A percentile compares a stretch with the other conserved stretches of the same genome.
These are phyloP conservation scores for Exobasidium cylindrosporum DNA, from an alignment of 1,284 basidiomycete genomes.

Conservation along the genomic window DNA sequence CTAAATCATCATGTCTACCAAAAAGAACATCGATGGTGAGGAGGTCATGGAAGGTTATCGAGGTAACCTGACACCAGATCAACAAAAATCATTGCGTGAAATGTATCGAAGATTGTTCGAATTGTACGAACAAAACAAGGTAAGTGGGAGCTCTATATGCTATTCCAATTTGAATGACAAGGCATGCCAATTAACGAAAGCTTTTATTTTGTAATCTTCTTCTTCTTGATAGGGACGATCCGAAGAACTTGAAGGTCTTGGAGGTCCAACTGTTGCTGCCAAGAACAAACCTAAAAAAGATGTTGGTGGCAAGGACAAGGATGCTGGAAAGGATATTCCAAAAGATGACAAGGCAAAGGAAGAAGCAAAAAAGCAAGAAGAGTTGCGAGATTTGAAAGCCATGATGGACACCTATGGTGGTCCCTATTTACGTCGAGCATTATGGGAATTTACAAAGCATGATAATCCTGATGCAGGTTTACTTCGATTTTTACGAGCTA, in stretches of 20 bases:
- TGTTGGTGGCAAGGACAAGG: slow-evolving; percentile 21
- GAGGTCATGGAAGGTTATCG: slow-evolving; percentile 18
- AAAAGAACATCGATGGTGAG: slow-evolving; percentile 45
- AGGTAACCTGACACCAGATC: slow-evolving; percentile 46
- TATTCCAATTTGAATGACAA: no score
- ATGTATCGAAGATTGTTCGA: slow-evolving; percentile 43
- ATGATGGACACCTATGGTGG: slow-evolving; percentile 51
- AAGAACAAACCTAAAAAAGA: slow-evolving; percentile 17
- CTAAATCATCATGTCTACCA: slow-evolving; percentile 28
- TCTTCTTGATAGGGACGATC: slow-evolving; percentile 30
- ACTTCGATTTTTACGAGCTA: slow-evolving; percentile 54
- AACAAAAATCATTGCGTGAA: slow-evolving; percentile 42
- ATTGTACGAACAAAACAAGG: slow-evolving; percentile 43
- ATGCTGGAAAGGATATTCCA: slow-evolving; percentile 45
- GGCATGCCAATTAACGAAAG: no score
- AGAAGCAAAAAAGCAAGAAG: slow-evolving; percentile 46
- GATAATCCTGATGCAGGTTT: slow-evolving; percentile 52
- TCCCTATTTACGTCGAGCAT: slow-evolving; percentile 38
- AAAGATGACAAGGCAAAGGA: slow-evolving; percentile 52
- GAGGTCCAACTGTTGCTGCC: slow-evolving; percentile 28
- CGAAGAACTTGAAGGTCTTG: slow-evolving; percentile 33
- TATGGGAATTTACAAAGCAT: slow-evolving; percentile 42
- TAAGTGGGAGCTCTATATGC: no score
- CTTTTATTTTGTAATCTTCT: background rate
- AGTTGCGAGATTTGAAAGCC: slow-evolving; percentile 20